Percentiles rank a stretch among this genome's conserved stretches.
Conservation (phyloP, 2,329 filamentous ascomycete species). For the Lachnellula cervina region DNA sequence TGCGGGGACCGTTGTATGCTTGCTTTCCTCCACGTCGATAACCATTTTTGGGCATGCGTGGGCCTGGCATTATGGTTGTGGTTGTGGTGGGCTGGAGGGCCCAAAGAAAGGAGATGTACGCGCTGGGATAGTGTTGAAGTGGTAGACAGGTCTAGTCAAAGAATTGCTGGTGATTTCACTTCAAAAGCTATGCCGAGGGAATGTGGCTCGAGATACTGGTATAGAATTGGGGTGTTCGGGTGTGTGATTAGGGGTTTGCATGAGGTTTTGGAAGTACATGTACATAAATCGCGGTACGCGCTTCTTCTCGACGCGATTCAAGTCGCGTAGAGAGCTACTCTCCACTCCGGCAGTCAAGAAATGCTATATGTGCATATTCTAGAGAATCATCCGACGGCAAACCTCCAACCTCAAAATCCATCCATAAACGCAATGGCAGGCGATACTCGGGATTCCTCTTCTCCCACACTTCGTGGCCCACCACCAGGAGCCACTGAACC, state of each 20-base stretch:
- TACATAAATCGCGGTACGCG: background rate
- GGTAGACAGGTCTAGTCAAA: slow-evolving; percentile 25
- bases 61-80: slow-evolving; percentile 46
- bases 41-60: slow-evolving; percentile 59
- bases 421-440: slow-evolving; percentile 27
- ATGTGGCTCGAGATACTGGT: background rate
- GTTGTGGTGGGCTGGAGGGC: slow-evolving; percentile 7
- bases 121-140: slow-evolving; percentile 1
- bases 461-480: slow-evolving; percentile 26
- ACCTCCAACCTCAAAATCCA: background rate
- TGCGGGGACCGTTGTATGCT: slow-evolving; percentile 64
- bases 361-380: slow-evolving; percentile 3
- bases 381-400: background rate
- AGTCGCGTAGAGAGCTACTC: slow-evolving; percentile 2
- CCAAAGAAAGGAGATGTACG: slow-evolving; percentile 3
- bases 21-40: slow-evolving; percentile 63
- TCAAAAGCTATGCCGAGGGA: background rate
- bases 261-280: background rate
- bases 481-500: slow-evolving; percentile 34
- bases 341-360: slow-evolving; percentile 3
- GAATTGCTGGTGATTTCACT: slow-evolving; percentile 17
- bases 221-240: background rate
- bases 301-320: slow-evolving; percentile 9
- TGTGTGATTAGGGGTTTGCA: background rate
- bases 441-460: slow-evolving; percentile 32